phyloP scores from a whole-genome alignment of 2,329 filamentous ascomycete species.

The Capronia epimyces region DNA sequence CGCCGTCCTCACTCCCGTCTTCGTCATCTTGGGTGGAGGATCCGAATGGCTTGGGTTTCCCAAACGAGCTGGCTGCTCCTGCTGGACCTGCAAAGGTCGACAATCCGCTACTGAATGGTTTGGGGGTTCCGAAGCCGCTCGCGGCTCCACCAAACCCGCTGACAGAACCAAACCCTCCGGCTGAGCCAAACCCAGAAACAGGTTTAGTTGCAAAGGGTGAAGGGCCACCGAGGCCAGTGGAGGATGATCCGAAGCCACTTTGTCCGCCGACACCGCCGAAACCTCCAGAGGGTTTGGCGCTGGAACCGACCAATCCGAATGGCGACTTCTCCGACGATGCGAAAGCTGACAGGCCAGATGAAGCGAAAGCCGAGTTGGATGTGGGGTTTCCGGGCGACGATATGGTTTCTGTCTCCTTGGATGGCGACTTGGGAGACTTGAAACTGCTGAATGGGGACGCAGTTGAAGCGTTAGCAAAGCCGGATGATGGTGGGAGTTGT shows the following conservation, averaged over 20 bases:
- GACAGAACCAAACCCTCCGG: conserved; percentile 35
- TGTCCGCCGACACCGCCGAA: conserved; percentile 13
- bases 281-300: conserved; percentile 36
- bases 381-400: conserved; percentile 37
- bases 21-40: conserved; percentile 58
- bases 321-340: conserved; percentile 57
- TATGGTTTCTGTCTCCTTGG: conserved; percentile 26
- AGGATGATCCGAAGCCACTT: conserved; percentile 4
- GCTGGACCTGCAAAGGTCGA: conserved; percentile 64
- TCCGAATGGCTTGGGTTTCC: conserved; percentile 59
- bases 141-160: conserved; percentile 37
- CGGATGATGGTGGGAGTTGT: conserved; percentile 24
- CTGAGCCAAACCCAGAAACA: conserved; percentile 36
- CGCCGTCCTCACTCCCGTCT: conserved; percentile 45
- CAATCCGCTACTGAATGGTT: conserved; percentile 44
- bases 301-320: conserved; percentile 49
- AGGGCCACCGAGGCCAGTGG: conserved; percentile 24
- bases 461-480: conserved; percentile 41
- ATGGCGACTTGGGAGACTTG: conserved; percentile 31
- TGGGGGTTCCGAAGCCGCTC: conserved; percentile 5
- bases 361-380: conserved; percentile 59
- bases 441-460: conserved; percentile 42
- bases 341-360: conserved; percentile 63
- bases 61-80: conserved; percentile 44
- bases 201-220: conserved; percentile 33